Base-by-base conservation (phyloP, 2,329 filamentous ascomycete species). In the Thelonectria olida region DNA sequence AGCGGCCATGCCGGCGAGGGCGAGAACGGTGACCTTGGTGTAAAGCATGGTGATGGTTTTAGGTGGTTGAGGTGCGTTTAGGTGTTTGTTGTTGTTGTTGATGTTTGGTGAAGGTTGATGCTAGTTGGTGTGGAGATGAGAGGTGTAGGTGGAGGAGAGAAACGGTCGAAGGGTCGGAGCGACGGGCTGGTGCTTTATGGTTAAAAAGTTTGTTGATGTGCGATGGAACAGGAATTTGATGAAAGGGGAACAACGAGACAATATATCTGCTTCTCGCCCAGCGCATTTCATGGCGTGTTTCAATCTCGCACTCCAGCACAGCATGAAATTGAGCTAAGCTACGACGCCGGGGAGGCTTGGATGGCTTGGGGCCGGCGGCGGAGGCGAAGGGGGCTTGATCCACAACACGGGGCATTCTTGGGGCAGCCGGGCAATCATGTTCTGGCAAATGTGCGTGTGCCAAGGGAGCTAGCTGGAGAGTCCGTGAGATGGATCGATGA, bases 21-120 rank as follows among this genome's bases (percentile, higher is more conserved):
- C 50, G 45, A 72, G 55, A 12, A 72, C 45, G 17, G 61, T 44
- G 62, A 70, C 25, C 61, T 72, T 70, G 48, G 61, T 58, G 68
- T 67, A 71, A 31, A 47, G 70, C 70, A 72, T 72, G 19, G 7
- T 66, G 58, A 48, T 22, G 38, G 51, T 20, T 31, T 25, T 17
- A 17, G 42, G 36, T 23, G 13, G 20, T 3, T 20, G 36, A 42
- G 36, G 12, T 41, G 27, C 52, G 39, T 36, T 22, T 15, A 17
- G 42, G 36, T 23, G 13, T 23, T 2, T 12, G 36, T 49, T 45
- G 50, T 39, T n/a, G 15, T 13, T 38, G 39, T 49, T 20, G 25
- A 31, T 39, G 53, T 38, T 20, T 5, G 38, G 38, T 4, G 15
- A n/a, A 19, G 5, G 39, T 20, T 27, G 48, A 9, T 34, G 38